Evolutionary conservation across 2,329 filamentous ascomycete genomes (phyloP).

Genomic region (Colletotrichum camelliae): DNA sequence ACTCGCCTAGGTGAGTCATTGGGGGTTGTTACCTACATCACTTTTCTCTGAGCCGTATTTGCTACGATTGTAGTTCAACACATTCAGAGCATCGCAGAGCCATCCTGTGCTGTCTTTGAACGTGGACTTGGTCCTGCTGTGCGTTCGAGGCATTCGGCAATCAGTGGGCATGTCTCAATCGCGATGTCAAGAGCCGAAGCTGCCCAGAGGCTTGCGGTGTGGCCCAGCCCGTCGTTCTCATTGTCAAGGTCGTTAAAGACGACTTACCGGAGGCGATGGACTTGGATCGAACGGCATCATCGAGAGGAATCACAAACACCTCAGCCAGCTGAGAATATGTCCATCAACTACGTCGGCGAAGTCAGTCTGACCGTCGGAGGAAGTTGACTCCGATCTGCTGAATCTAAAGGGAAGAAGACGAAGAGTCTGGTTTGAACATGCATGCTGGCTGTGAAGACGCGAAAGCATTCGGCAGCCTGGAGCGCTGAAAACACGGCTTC

Average conservation of each 20-base stretch:
- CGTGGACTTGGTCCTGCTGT: accelerated
- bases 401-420: background rate
- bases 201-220: background rate
- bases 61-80: accelerated
- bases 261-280: background rate
- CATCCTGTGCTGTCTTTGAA: background rate
- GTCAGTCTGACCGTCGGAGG: background rate
- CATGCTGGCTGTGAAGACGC: background rate
- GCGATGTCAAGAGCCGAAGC: background rate
- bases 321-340: accelerated
- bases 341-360: background rate
- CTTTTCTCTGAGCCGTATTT: background rate
- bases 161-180: background rate
- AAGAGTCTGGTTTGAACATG: background rate
- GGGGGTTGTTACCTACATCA: accelerated
- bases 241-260: background rate
- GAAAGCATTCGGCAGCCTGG: background rate
- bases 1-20: background rate
- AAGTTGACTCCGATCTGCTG: background rate
- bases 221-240: background rate
- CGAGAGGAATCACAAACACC: background rate
- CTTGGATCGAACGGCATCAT: background rate
- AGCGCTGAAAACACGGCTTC: background rate
- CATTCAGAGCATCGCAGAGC: background rate
- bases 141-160: background rate